Base-by-base conservation (phyloP, 2,329 filamentous ascomycete genomes). In the Daldinia sp. region DNA sequence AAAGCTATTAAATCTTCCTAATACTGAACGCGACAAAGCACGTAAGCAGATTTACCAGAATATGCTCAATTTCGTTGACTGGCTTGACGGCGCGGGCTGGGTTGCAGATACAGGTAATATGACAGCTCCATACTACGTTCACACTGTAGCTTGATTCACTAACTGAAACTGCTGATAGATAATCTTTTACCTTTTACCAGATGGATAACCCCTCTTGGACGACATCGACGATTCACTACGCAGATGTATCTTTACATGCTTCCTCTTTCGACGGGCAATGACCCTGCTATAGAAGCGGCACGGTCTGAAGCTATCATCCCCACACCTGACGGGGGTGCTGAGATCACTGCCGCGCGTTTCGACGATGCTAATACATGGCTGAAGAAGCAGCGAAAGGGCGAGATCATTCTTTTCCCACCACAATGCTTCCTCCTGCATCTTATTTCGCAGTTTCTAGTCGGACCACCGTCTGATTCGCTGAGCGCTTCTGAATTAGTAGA, bases 201-300 rank as follows among this genome's bases (percentile, higher is more conserved):
- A 60, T 98, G 96, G 96, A 86, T 98, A 63, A 98, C 96, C 2
- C 95, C 95, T 0, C 80, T 84, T 0, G 89, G 87, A 68, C 82
- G 91, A 1, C 87, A 89, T 0, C 93, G 90, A 74, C 88, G 96
- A 51, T 99, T 97, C 81, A 93, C 92, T 0, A 98, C 95, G 0
- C 94, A 98, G 78, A 98, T 98, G 95, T 99, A 98, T 81, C 79
- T 98, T 10, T 97, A 97, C 80, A 90, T 97, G 79, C 85, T 98
- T 2, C 94, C 94, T 0, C 81, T 90, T 0, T 72, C 74, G 7
- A 66, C 68, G 2, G 58, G 58, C 30, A 26, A 65, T 13, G 75
- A 77, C 56, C 64, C 74, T 1, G 68, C 73, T 6, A 80, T 76
- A 68, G 81, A 70, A 55, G 80, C 53, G 72, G 82, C 72, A 77